phyloP scores from a whole-genome alignment of 495 filamentous ascomycete species.

The Amorphotheca resinae region DNA sequence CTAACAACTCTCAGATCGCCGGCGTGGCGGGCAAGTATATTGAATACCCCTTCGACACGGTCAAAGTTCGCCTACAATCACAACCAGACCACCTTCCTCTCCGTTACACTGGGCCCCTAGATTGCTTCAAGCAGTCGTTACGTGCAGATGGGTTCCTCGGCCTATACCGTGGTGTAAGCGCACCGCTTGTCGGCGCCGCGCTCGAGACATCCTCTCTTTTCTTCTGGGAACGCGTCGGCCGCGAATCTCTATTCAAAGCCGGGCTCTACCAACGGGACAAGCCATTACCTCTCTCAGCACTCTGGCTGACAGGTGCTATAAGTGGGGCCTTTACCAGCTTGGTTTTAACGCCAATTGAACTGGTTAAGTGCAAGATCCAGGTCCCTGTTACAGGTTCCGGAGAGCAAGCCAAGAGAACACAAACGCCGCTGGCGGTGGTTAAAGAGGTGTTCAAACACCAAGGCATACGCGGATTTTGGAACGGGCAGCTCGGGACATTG shows the following conservation, averaged over 20 bases:
- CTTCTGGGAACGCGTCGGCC: conserved; percentile 66
- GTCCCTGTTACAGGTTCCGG: conserved; percentile 35
- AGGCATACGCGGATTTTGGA: conserved; percentile 83
- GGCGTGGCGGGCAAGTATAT: conserved; percentile 90
- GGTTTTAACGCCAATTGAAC: conserved; percentile 85
- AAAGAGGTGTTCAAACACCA: conserved; percentile 65
- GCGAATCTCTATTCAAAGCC: conserved; percentile 41
- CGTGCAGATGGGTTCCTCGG: conserved; percentile 58
- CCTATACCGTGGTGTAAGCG: conserved; percentile 87
- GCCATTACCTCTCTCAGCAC: conserved; percentile 53
- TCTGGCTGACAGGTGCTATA: conserved; percentile 66
- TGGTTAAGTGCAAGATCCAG: conserved; percentile 98
- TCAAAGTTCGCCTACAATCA: conserved; percentile 74
- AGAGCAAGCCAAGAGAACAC: conserved; percentile 10
- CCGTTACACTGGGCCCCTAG: conserved; percentile 74
- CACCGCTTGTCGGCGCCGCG: conserved; percentile 82
- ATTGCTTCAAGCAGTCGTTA: conserved; percentile 84
- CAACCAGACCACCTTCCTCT: conserved; percentile 76
- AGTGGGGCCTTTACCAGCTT: conserved; percentile 86
- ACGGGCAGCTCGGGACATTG: conserved; percentile 83
- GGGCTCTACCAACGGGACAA: conserved; percentile 37
- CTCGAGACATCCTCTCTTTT: conserved; percentile 91
- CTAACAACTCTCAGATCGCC: conserved; percentile 42
- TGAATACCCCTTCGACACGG: conserved; percentile 97
- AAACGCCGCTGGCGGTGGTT: conserved; percentile 37